Base-by-base conservation (phyloP, 176 grass and related monocot genomes). In the Areca catechu region DNA sequence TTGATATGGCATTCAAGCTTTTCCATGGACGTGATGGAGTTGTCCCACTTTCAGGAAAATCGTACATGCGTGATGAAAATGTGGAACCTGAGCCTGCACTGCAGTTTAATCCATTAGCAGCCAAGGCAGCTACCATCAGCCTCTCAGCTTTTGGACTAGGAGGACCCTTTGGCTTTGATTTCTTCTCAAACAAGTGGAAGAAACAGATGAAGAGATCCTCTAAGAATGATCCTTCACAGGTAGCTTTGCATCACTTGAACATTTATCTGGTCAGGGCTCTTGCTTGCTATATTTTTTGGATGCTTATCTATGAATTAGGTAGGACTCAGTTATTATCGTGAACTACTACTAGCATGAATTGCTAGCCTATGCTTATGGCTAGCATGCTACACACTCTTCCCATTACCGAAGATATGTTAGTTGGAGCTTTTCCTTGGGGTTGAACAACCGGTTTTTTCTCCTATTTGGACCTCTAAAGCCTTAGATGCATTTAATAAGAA, bases 21-120 rank as follows among this genome's bases (percentile, higher is more conserved):
- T 90, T 90, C 64, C 87, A 90, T 70, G 82, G 82, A 61, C 59
- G 22, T 7, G 82, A 90, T 74, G 87, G 87, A 53, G 78, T 90
- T 62, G 75, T 90, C 25, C 87, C 87, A 47, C 87, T 90, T 73
- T 82, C 82, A 19, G 82, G 76, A 73, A 76, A 73, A 58, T 79
- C 75, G 67, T 90, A 76, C 73, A 56, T 76, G 12, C 69, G 22
- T 63, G 29, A 85, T 63, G 78, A 90, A 60, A 70, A 81, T 20
- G 55, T 51, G 58, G 67, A 62, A 25, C 64, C 78, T 60, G 64
- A 82, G 77, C 52, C 68, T 70, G 71, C 56, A 51, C 69, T 74
- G 3, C 78, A 54, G 0, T 90, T 90, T 59, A 90, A 90, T 34
- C 87, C 87, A 16, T 71, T 90, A 74, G 79, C 82, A 59, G 82